Base-by-base conservation (phyloP, 495 filamentous ascomycete genomes). In the Penicillium robsamsonii region DNA sequence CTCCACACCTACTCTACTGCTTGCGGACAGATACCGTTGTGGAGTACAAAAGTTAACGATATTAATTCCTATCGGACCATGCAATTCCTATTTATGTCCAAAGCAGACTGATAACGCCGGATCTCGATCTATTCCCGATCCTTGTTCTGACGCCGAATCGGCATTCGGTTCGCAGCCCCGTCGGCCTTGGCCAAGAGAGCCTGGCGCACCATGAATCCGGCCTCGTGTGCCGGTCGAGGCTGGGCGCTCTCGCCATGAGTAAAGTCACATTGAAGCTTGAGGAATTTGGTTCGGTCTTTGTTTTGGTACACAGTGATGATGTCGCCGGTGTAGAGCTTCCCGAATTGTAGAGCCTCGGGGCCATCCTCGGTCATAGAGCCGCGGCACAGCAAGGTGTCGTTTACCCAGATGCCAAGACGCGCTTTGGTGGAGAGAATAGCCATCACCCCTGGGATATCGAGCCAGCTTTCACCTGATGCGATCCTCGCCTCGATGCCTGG, bases 391-490 rank as follows among this genome's bases (percentile, higher is more conserved):
- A 75, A 76, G 4, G 76, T 75, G 25, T 80, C 84, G 58, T 96
- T 96, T 58, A 96, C 77, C 63, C 73, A 80, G 58, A 96, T 91
- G 27, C 88, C 86, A 17, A 72, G 73, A 33, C 78, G 81, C 0
- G 88, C 84, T 55, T 88, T 87, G 2, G 90, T 92, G 3, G 84
- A 83, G 37, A 96, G 83, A 51, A 88, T 85, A 27, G 89, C 75
- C 62, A 77, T 75, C 5, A 87, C 72, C 6, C 76, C 78, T 0
- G 75, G 68, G 0, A 82, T 63, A 5, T 65, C 70, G 53, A 69
- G 75, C 83, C 83, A 94, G 46, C 84, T 78, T 53, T 83, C 78
- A 8, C 83, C 79, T 20, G 80, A 60, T 24, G 79, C 75, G 27
- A 83, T 78, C 5, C 66, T 65, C 2, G 75, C 66, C 17, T 87